Base-by-base conservation (phyloP, 345 rosid species). In the Reutealis trisperma region DNA sequence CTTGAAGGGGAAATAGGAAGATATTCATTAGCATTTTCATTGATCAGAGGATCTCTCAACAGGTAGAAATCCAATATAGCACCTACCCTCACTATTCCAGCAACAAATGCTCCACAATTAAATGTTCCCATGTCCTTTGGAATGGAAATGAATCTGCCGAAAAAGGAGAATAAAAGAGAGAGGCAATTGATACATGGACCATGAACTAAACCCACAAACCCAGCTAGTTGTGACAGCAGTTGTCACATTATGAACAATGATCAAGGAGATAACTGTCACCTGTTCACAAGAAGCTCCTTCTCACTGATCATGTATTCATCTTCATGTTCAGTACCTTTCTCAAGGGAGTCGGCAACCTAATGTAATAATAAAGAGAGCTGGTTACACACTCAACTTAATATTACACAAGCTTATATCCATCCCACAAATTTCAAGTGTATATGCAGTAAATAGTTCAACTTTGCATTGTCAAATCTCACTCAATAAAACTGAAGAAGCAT, bases 221-320 rank as follows among this genome's bases (percentile, higher is more conserved):
- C 61, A 34, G 59, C 60, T 41, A 41, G 24, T 57, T 55, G 67
- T 32, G 70, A 41, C 15, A 24, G 63, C 22, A 58, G 41, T 59
- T 57, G 19, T 59, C 49, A 16, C 30, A 79, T 44, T 27, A 27
- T 2, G 22, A 68, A 62, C 18, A 41, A 21, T 7, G 2, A 45
- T 54, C 22, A 41, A 42, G 41, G 25, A 75, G 24, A 42, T 58
- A 71, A 60, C 61, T 18, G n/a, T 77, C 75, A 92, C 99, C 93
- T 87, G 87, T 96, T 96, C 8, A 96, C 98, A 16, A 96, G 94
- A 51, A 96, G 99, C 80, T 96, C 98, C 77, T 90, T 96, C 89
- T 96, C 99, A 25, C 99, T 96, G 78, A 96, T 96, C 98, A 96
- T 96, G 85, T 96, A 96, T 84, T 96, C 99, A 75, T 92, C 99